Conservation (phyloP, 345 rosid genomes). For the Chamaenerion angustifolium region DNA sequence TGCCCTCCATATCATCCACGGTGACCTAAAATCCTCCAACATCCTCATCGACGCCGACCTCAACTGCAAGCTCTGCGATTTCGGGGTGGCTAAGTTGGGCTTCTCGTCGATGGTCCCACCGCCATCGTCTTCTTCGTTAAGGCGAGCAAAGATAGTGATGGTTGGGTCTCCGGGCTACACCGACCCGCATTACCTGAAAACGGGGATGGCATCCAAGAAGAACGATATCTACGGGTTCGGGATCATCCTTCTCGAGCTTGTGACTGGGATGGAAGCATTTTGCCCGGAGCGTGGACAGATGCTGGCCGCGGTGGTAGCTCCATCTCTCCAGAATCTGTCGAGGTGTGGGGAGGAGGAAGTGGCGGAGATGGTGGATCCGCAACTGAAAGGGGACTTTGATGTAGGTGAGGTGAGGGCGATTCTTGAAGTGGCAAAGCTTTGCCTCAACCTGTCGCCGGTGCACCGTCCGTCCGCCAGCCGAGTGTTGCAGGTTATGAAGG, state of each 20-base stretch:
- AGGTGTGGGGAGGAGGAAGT: background rate
- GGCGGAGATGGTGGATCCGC: slow-evolving; percentile 19
- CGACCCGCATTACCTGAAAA: slow-evolving; percentile 58
- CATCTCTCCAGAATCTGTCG: background rate
- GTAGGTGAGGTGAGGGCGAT: slow-evolving; percentile 19
- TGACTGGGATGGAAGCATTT: slow-evolving; percentile 53
- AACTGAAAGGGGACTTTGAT: slow-evolving; percentile 15
- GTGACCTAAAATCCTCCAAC: slow-evolving; percentile 74
- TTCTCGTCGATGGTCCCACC: slow-evolving; percentile 44
- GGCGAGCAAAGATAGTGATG: slow-evolving; percentile 27
- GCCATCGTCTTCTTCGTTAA: background rate
- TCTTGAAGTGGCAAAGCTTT: slow-evolving; percentile 13
- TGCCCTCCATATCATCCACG: slow-evolving; percentile 58
- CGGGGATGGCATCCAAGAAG: slow-evolving; percentile 61
- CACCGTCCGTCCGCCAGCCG: slow-evolving; percentile 13
- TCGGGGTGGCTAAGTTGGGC: slow-evolving; percentile 62
- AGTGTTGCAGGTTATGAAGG: slow-evolving; percentile 6
- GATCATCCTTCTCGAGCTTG: slow-evolving; percentile 51
- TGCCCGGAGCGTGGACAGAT: slow-evolving; percentile 10
- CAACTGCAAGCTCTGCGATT: slow-evolving; percentile 73
- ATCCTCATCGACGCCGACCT: slow-evolving; percentile 45
- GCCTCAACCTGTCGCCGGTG: slow-evolving; percentile 9
- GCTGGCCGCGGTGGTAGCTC: slow-evolving; percentile 10
- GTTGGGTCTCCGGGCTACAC: slow-evolving; percentile 73
- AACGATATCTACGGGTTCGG: slow-evolving; percentile 73